Percentiles rank a stretch among this genome's conserved stretches.
These are phyloP conservation scores for Panicum hallii DNA, from an alignment of 202 grass and related monocot genomes.

Conservation along the genomic window DNA sequence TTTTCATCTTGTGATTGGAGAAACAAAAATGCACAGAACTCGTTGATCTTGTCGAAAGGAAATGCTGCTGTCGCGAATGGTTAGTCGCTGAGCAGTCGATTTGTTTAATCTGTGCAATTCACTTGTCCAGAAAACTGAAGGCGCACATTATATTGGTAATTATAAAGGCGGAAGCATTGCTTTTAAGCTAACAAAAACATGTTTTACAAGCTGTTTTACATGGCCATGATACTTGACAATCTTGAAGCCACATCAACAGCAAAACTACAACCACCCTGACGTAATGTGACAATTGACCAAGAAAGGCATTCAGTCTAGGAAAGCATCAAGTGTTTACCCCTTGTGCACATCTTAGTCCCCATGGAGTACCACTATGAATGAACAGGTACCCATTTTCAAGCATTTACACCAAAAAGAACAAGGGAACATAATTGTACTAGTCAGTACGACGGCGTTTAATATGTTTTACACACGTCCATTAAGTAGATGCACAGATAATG, in stretches of 20 bases:
- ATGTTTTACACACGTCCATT: neutral
- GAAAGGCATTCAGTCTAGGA: slow-evolving; percentile 28
- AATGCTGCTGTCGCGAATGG: neutral
- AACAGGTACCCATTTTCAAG: neutral
- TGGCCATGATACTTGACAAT: slow-evolving; percentile 22
- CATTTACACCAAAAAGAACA: slow-evolving; percentile 29
- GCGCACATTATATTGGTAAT: neutral
- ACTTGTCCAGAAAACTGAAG: neutral
- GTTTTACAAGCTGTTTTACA: slow-evolving; percentile 9
- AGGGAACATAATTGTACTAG: slow-evolving; percentile 10
- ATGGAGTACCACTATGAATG: neutral
- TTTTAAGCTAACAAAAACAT: slow-evolving; percentile 41
- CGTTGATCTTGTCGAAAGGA: neutral
- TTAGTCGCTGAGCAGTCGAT: neutral
- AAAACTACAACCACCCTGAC: slow-evolving; percentile 43
- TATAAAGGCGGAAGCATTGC: neutral
- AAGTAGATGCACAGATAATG: neutral
- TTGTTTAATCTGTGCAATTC: neutral
- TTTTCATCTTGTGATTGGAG: neutral
- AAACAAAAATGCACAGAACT: neutral
- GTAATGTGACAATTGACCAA: slow-evolving; percentile 48
- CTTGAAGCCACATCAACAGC: slow-evolving; percentile 50
- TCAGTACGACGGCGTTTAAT: neutral
- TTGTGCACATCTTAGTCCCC: neutral
- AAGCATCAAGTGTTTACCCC: neutral